Percentiles rank a stretch among this genome's conserved stretches.
Evolutionary conservation across 345 rosid genomes (phyloP).

Genomic region (Erucastrum elatum): DNA sequence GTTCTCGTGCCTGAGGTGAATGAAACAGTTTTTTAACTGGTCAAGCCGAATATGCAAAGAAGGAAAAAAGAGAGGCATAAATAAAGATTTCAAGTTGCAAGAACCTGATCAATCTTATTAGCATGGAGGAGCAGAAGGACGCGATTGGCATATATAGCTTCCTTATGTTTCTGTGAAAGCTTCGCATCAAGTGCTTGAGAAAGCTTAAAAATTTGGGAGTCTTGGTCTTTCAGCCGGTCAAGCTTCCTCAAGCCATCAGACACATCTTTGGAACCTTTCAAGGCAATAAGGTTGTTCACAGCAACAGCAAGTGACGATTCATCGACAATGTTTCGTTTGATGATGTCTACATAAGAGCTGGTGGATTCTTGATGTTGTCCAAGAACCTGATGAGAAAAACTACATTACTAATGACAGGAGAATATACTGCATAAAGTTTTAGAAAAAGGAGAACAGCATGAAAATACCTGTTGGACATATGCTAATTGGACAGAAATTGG

Average conservation of each 20-base stretch:
- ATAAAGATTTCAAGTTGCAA: neutral
- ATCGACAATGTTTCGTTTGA: constrained; percentile 68
- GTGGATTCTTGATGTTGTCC: constrained; percentile 66
- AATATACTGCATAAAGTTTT: neutral
- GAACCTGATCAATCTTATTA: constrained; percentile 95
- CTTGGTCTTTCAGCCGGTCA: constrained; percentile 77
- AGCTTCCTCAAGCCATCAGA: constrained; percentile 85
- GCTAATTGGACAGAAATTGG: constrained; percentile 88
- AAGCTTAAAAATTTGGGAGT: constrained; percentile 62
- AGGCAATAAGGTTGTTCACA: constrained; percentile 69
- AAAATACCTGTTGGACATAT: constrained; percentile 78
- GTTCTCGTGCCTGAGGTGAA: constrained; percentile 79
- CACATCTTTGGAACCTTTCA: constrained; percentile 79
- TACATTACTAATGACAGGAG: constrained; percentile 26
- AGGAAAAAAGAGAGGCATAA: neutral
- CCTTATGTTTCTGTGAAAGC: constrained; percentile 74
- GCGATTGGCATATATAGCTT: constrained; percentile 78
- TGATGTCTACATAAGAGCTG: constrained; percentile 60
- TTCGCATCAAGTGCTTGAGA: constrained; percentile 61
- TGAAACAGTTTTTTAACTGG: neutral
- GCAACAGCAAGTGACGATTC: constrained; percentile 89
- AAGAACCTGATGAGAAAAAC: constrained; percentile 56
- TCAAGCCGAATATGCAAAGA: constrained; percentile 7
- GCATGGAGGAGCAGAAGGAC: constrained; percentile 89
- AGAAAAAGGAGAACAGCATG: constrained; percentile 3